Evolutionary conservation across 345 rosid genomes (phyloP).

Genomic region (Excoecaria agallocha): DNA sequence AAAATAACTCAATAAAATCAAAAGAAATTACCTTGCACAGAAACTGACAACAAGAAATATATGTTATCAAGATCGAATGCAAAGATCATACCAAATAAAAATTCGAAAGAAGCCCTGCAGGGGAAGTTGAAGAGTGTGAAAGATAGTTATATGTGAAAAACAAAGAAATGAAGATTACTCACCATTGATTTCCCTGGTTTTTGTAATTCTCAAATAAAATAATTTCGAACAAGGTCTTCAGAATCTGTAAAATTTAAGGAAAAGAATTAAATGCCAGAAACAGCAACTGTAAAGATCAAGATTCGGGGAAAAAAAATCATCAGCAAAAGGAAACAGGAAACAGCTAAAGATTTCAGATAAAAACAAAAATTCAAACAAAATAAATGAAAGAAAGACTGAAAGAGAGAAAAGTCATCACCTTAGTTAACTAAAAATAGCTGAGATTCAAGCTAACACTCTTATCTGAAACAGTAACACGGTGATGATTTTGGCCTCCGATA

Average conservation of each 20-base stretch:
- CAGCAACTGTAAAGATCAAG: too few relatives aligned
- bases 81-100: too few relatives aligned
- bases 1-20: too few relatives aligned
- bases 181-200: too few relatives aligned
- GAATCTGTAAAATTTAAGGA: constrained; percentile 52
- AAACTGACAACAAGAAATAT: too few relatives aligned
- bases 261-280: neutral
- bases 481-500: constrained; percentile 7
- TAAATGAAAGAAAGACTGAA: neutral
- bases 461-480: neutral
- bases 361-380: neutral
- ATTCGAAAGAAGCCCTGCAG: too few relatives aligned
- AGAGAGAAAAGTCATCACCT: neutral
- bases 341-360: constrained; percentile 3
- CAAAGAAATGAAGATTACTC: too few relatives aligned
- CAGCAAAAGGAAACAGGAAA: neutral
- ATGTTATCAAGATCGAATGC: too few relatives aligned
- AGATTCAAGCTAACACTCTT: neutral
- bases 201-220: constrained; percentile 89
- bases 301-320: neutral
- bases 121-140: too few relatives aligned
- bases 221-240: constrained; percentile 91
- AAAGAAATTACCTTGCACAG: too few relatives aligned
- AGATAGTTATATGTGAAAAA: too few relatives aligned
- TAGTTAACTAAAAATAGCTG: neutral